Conservation (phyloP, 495 filamentous ascomycete species). For the Tuber melanosporum region DNA sequence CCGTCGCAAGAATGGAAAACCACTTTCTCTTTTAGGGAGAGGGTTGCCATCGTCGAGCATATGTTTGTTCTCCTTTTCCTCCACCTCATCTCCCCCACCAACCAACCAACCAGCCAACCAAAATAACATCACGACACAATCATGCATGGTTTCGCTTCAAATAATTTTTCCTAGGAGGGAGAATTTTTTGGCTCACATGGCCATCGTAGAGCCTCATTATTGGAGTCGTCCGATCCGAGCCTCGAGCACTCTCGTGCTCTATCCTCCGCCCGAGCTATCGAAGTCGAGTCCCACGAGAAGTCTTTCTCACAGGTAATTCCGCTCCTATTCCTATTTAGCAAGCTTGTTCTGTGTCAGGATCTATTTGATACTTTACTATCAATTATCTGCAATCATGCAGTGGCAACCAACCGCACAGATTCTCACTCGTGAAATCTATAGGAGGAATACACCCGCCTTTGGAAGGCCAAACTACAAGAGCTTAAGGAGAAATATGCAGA, state of each 20-base stretch:
- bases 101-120: not conserved
- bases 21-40: constrained; percentile 27
- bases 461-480: constrained; percentile 25
- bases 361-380: not conserved
- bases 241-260: constrained; percentile 26
- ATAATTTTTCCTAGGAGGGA: constrained; percentile 24
- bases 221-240: constrained; percentile 18
- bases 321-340: not conserved
- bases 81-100: not conserved
- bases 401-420: constrained; percentile 8
- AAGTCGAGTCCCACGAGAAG: constrained; percentile 21
- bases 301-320: constrained; percentile 31
- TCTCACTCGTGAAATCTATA: constrained; percentile 25
- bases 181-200: constrained; percentile 16
- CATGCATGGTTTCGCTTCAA: not conserved
- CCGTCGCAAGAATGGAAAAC: constrained; percentile 27
- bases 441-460: constrained; percentile 26
- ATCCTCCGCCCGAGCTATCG: constrained; percentile 24
- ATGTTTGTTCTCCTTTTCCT: constrained; percentile 43
- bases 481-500: constrained; percentile 9
- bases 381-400: not conserved
- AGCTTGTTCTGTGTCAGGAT: not conserved
- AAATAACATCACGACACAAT: not conserved
- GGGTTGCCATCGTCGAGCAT: constrained; percentile 43
- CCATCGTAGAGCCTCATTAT: constrained; percentile 35